Evolutionary conservation across 345 rosid species (phyloP).

Genomic region (Euphorbia peplus): DNA sequence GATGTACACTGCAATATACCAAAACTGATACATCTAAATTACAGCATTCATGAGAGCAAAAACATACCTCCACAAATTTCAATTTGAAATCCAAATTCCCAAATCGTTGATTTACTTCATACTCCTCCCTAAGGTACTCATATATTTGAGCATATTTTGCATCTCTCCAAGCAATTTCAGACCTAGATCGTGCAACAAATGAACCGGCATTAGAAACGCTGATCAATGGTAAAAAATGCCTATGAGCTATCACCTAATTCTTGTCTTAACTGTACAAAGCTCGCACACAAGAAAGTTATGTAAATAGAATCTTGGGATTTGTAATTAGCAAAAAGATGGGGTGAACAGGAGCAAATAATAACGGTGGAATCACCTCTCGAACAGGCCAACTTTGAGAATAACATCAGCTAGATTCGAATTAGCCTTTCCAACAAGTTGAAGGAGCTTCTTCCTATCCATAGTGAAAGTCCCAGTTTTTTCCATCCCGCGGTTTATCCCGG

Average conservation of each 20-base stretch:
- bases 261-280: not conserved
- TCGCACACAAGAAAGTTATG: not conserved
- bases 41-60: slow-evolving; percentile 6
- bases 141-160: slow-evolving; percentile 88
- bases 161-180: slow-evolving; percentile 97
- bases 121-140: slow-evolving; percentile 90
- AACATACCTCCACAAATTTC: slow-evolving; percentile 79
- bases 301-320: not conserved
- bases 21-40: not conserved
- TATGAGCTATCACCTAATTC: not conserved
- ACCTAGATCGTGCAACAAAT: slow-evolving; percentile 41
- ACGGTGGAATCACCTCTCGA: slow-evolving; percentile 60
- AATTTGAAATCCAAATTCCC: slow-evolving; percentile 82
- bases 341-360: not conserved
- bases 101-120: slow-evolving; percentile 84
- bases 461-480: slow-evolving; percentile 90
- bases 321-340: not conserved
- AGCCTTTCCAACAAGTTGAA: slow-evolving; percentile 93
- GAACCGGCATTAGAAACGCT: not conserved
- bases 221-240: not conserved
- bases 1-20: not conserved
- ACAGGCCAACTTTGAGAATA: slow-evolving; percentile 93
- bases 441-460: slow-evolving; percentile 85
- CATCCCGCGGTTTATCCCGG: slow-evolving; percentile 82
- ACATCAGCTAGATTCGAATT: slow-evolving; percentile 93